A percentile compares a stretch with the other conserved stretches of the same genome.
phyloP scores from a whole-genome alignment of 169 alveolate species.

The Eimeria nieschulzi region DNA sequence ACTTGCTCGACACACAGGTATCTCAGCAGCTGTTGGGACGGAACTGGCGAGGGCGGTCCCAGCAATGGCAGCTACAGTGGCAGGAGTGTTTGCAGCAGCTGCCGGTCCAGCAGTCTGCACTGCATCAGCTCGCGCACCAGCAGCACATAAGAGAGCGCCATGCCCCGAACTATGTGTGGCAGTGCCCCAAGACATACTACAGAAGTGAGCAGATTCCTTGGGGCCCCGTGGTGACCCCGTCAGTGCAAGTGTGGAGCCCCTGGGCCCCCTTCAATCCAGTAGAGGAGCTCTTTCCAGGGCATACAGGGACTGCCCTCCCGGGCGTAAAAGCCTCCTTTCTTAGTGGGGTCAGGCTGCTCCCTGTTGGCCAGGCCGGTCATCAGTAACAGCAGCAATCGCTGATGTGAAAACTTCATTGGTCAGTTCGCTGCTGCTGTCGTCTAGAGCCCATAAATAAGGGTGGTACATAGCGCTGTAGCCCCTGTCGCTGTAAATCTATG shows the following conservation, averaged over 20 bases:
- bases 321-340: constrained; percentile 21
- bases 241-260: constrained; percentile 8
- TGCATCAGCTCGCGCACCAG: background rate
- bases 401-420: no score
- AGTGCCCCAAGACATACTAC: background rate
- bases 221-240: constrained; percentile 16
- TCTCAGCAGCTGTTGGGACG: background rate
- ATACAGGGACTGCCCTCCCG: constrained; percentile 33
- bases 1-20: constrained; percentile 1
- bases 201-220: constrained; percentile 13
- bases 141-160: background rate
- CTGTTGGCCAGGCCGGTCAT: background rate
- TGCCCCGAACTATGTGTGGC: background rate
- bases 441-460: no score
- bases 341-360: background rate
- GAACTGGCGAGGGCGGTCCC: constrained; percentile 20
- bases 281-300: constrained; percentile 59
- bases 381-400: no score
- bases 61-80: constrained; percentile 4
- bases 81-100: background rate
- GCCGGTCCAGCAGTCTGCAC: background rate
- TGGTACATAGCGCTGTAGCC: no score
- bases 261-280: background rate
- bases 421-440: no score
- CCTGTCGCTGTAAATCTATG: no score